These are phyloP conservation scores for Prosopis cineraria DNA, from an alignment of 306 rosid genomes.

Conservation along the genomic window DNA sequence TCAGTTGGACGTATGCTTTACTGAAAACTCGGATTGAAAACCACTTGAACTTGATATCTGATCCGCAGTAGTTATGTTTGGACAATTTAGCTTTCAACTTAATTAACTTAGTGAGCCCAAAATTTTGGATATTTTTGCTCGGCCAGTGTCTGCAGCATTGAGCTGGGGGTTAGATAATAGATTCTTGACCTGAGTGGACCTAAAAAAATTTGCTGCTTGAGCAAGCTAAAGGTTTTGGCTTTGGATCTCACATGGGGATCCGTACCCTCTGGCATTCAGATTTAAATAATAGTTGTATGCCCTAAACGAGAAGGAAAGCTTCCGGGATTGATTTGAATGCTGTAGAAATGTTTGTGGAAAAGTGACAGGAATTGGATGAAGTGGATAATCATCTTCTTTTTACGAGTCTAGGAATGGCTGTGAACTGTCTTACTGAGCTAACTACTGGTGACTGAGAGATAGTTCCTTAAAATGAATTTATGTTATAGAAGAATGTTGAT, in stretches of 20 bases:
- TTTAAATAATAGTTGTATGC: neutral
- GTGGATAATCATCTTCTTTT: neutral
- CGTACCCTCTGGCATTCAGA: neutral
- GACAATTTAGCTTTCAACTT: constrained; percentile 16
- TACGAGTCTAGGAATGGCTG: constrained; percentile 2
- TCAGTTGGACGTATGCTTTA: neutral
- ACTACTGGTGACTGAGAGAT: neutral
- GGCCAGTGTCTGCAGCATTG: neutral
- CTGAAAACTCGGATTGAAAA: neutral
- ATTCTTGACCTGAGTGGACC: constrained; percentile 24
- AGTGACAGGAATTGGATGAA: neutral
- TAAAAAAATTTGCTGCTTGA: constrained; percentile 13
- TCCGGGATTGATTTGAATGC: neutral
- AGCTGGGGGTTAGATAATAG: constrained; percentile 13
- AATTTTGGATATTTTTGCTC: neutral
- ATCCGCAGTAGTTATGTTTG: neutral
- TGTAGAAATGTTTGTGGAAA: neutral
- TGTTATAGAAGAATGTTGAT: neutral
- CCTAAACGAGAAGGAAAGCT: neutral
- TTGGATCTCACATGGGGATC: constrained; percentile 17
- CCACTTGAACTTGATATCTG: neutral
- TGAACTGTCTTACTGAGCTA: neutral
- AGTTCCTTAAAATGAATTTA: neutral
- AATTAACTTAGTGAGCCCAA: constrained; percentile 5
- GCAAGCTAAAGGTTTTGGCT: neutral